phyloP scores from a whole-genome alignment of 176 grass and related monocot species.

The Triticum aestivum region IWGSC_CS_RefSeq_v2.1 NC_057807.1:95034896-95035395 shows the following conservation, averaged over 20 bases:
- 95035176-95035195: conserved; percentile 15
- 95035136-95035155: conserved; percentile 11
- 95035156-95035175: conserved; percentile 4
- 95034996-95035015: neutral
- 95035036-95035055: neutral
- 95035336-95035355: neutral
- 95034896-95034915: neutral
- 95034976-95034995: neutral
- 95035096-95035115: conserved; percentile 14
- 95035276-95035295: neutral
- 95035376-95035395: neutral
- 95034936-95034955: neutral
- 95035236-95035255: neutral
- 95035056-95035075: neutral
- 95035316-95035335: neutral
- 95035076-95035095: neutral
- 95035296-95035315: neutral
- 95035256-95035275: neutral
- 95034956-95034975: neutral
- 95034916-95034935: neutral
- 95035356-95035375: neutral
- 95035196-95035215: neutral
- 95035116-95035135: conserved; percentile 10
- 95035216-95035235: neutral
- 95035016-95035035: neutral